These are phyloP conservation scores for Pseudonectria buxi DNA, from an alignment of 2,329 filamentous ascomycete genomes.

Conservation along the genomic window DNA sequence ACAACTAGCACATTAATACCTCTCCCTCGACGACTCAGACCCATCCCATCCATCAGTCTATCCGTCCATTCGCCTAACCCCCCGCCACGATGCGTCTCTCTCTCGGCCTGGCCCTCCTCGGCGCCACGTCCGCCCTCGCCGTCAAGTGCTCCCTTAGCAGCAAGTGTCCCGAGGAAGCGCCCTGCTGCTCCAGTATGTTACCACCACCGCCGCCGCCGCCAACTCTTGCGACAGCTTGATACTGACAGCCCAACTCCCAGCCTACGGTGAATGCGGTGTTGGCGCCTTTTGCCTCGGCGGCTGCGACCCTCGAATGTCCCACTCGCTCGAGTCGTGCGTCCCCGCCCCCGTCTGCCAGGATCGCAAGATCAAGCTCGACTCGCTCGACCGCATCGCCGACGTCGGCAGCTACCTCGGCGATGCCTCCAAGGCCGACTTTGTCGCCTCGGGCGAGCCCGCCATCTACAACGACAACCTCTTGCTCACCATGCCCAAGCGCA, in stretches of 20 bases:
- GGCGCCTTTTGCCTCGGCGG: slow-evolving; percentile 94
- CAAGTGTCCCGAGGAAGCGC: slow-evolving; percentile 65
- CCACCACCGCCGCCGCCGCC: no score
- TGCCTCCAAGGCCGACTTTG: slow-evolving; percentile 74
- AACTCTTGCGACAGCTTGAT: no score
- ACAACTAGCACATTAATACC: no score
- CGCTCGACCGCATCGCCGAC: slow-evolving; percentile 58
- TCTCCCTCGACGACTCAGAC: no score
- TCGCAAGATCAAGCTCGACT: slow-evolving; percentile 66
- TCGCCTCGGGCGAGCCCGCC: slow-evolving; percentile 71
- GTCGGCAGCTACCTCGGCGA: slow-evolving; percentile 86
- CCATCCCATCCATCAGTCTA: neutral
- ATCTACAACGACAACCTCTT: slow-evolving; percentile 63
- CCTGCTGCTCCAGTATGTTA: slow-evolving; percentile 72
- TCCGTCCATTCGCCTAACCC: slow-evolving; percentile 4
- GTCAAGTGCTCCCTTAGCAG: slow-evolving; percentile 39
- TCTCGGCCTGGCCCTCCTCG: slow-evolving; percentile 25
- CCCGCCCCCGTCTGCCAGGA: slow-evolving; percentile 76
- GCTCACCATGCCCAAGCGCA: slow-evolving; percentile 82
- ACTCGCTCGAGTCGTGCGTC: slow-evolving; percentile 75
- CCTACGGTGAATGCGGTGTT: slow-evolving; percentile 87
- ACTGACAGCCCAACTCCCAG: no score
- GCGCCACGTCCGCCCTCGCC: slow-evolving; percentile 25
- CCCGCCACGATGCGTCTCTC: slow-evolving; percentile 27
- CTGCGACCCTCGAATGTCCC: slow-evolving; percentile 83